Conservation (phyloP, 352 stramenopile species). For the Phytophthora capsici region DNA sequence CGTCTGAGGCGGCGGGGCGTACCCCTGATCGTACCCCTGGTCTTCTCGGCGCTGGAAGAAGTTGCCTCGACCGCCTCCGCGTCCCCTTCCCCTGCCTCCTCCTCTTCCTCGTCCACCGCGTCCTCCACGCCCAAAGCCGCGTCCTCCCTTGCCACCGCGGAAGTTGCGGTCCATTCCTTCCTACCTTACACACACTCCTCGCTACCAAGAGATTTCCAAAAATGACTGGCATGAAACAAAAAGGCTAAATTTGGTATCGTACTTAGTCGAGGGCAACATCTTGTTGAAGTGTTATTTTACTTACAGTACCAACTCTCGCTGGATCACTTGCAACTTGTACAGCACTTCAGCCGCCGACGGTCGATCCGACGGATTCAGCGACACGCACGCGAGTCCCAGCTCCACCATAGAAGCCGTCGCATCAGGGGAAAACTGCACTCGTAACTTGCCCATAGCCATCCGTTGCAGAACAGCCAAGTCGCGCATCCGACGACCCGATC, state of each 20-base stretch:
- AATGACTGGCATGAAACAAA: neutral
- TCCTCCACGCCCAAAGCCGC: slow-evolving; percentile 37
- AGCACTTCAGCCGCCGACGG: slow-evolving; percentile 32
- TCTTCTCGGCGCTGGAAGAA: slow-evolving; percentile 29
- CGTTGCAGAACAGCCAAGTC: slow-evolving; percentile 36
- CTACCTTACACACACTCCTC: too few relatives aligned
- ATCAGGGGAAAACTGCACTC: slow-evolving; percentile 32
- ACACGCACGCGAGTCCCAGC: slow-evolving; percentile 33
- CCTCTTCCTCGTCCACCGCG: slow-evolving; percentile 17
- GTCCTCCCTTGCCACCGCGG: slow-evolving; percentile 37
- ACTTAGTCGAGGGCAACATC: neutral
- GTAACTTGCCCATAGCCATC: slow-evolving; percentile 29
- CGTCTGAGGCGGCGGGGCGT: slow-evolving; percentile 2
- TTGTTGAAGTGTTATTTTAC: neutral
- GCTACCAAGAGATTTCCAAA: neutral
- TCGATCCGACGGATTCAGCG: slow-evolving; percentile 28
- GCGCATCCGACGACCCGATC: slow-evolving; percentile 4
- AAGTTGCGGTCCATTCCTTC: slow-evolving; percentile 40
- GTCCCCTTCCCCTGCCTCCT: slow-evolving; percentile 43
- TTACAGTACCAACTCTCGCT: neutral
- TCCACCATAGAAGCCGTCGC: slow-evolving; percentile 18
- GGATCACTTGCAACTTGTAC: slow-evolving; percentile 16
- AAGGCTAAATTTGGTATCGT: neutral
- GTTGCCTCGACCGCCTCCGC: slow-evolving; percentile 31
- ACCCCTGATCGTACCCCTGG: slow-evolving; percentile 25